Percentiles rank a stretch among this genome's conserved stretches.
Conservation (phyloP, 129 eudicot genomes). For the Lonicera japonica region DNA sequence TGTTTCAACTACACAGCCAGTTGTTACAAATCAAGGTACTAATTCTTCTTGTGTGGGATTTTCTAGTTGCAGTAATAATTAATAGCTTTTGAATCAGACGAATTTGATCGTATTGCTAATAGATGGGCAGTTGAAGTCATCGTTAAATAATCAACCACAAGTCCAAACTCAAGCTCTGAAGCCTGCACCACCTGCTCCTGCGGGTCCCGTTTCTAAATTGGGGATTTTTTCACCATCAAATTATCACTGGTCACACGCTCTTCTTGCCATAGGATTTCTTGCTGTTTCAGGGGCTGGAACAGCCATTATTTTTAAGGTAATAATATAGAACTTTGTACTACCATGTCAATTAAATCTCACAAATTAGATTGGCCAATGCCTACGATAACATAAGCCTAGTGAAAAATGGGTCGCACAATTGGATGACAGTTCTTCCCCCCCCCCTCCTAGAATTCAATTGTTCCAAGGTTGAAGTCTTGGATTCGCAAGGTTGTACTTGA, state of each 20-base stretch:
- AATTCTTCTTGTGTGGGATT: conserved; percentile 1
- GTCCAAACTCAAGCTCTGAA: conserved; percentile 50
- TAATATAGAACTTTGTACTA: not conserved
- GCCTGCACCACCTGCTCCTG: conserved; percentile 39
- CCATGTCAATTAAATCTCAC: not conserved
- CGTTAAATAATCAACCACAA: conserved; percentile 45
- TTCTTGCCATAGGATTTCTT: conserved; percentile 75
- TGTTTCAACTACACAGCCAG: conserved; percentile 50
- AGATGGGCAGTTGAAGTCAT: conserved; percentile 57
- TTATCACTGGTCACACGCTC: conserved; percentile 81
- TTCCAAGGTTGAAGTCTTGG: conserved; percentile 95
- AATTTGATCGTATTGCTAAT: conserved; percentile 4
- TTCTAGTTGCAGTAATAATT: not conserved
- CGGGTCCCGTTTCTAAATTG: conserved; percentile 39
- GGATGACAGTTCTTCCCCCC: conserved; percentile 10
- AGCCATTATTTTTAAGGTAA: conserved; percentile 72
- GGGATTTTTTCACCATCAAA: conserved; percentile 34
- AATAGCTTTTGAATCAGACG: conserved; percentile 3
- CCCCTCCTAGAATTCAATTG: conserved; percentile 41
- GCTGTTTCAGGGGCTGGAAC: conserved; percentile 95
- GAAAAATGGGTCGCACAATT: not conserved
- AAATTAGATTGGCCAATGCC: not conserved
- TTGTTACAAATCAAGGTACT: conserved; percentile 56
- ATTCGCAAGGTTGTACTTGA: conserved; percentile 68
- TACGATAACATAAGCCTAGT: not conserved